phyloP scores from a whole-genome alignment of 2,329 filamentous ascomycete genomes.

The Fusarium solani-melongenae region DNA sequence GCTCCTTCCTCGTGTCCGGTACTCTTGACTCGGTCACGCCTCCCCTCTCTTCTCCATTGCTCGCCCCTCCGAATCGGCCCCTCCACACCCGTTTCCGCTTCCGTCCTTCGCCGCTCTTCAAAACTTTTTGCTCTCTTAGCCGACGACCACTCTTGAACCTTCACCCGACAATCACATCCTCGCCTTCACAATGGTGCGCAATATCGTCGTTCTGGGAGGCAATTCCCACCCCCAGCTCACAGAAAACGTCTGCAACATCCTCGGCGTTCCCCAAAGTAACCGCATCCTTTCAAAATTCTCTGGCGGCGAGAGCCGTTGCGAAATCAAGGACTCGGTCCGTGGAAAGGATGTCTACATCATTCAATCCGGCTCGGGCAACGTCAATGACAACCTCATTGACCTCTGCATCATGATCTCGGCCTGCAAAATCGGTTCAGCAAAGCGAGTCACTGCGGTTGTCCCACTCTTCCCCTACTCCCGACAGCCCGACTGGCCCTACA shows the following conservation, averaged over 20 bases:
- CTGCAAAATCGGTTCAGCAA: constrained; percentile 93
- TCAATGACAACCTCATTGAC: constrained; percentile 97
- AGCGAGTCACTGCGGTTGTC: constrained; percentile 91
- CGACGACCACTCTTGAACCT: constrained; percentile 18
- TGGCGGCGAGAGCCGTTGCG: constrained; percentile 92
- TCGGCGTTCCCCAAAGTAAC: constrained; percentile 87
- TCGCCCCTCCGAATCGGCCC: constrained; percentile 44
- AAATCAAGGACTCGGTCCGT: constrained; percentile 95
- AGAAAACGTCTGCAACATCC: constrained; percentile 86
- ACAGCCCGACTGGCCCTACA: constrained; percentile 96
- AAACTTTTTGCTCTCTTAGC: constrained; percentile 39
- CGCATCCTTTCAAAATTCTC: constrained; percentile 92
- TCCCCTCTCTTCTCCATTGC: constrained; percentile 23
- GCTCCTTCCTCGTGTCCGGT: constrained; percentile 12
- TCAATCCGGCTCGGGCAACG: constrained; percentile 89
- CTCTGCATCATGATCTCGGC: constrained; percentile 98
- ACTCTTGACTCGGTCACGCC: constrained; percentile 18
- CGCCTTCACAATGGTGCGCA: constrained; percentile 79
- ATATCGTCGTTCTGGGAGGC: constrained; percentile 92
- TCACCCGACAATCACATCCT: constrained; percentile 19
- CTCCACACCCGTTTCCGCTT: constrained; percentile 44
- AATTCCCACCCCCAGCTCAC: constrained; percentile 92
- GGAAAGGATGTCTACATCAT: constrained; percentile 99
- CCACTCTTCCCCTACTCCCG: constrained; percentile 97
- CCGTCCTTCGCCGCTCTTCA: constrained; percentile 40